A percentile compares a stretch with the other conserved stretches of the same genome.
Conservation (phyloP, 352 stramenopile genomes). For the Hyphochytrium catenoides region DNA sequence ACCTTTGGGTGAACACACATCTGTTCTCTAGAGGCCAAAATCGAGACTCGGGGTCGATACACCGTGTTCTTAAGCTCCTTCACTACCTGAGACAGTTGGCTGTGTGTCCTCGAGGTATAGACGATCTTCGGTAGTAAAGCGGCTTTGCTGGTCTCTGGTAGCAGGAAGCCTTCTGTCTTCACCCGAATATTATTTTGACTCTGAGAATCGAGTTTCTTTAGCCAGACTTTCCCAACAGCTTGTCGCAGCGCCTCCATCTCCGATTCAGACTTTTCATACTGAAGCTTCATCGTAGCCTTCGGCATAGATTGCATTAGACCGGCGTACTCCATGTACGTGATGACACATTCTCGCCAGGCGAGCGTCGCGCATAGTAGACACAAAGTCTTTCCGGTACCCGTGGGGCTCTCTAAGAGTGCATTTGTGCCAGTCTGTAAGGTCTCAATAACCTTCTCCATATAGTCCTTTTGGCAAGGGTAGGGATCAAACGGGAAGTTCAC, state of each 20-base stretch:
- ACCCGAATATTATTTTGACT: too few species aligned
- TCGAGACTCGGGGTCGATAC: slow-evolving; percentile 61
- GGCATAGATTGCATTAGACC: too few species aligned
- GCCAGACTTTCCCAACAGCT: too few species aligned
- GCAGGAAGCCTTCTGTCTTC: too few species aligned
- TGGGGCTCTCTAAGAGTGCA: slow-evolving; percentile 90
- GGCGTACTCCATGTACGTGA: too few species aligned
- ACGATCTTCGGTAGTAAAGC: slow-evolving; percentile 69
- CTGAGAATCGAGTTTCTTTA: too few species aligned
- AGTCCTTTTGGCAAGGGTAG: slow-evolving; percentile 85
- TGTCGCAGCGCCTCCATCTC: too few species aligned
- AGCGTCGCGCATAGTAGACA: slow-evolving; percentile 84
- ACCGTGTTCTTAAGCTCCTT: slow-evolving; percentile 82
- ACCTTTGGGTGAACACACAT: slow-evolving; percentile 90
- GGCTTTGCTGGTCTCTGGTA: too few species aligned
- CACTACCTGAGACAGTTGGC: slow-evolving; percentile 91
- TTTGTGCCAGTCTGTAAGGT: slow-evolving; percentile 73
- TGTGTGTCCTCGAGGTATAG: slow-evolving; percentile 94
- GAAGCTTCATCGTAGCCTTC: too few species aligned
- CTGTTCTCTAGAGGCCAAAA: slow-evolving; percentile 86
- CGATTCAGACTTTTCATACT: too few species aligned
- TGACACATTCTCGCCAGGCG: slow-evolving; percentile 57
- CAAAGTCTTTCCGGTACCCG: slow-evolving; percentile 94
- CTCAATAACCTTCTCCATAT: slow-evolving; percentile 86
- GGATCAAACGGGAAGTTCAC: slow-evolving; percentile 91